Evolutionary conservation across 176 grass and related monocot genomes (phyloP), one percentile per base, ranked within the genome.

Genomic region (Cenchrus fungigraminus): DNA sequence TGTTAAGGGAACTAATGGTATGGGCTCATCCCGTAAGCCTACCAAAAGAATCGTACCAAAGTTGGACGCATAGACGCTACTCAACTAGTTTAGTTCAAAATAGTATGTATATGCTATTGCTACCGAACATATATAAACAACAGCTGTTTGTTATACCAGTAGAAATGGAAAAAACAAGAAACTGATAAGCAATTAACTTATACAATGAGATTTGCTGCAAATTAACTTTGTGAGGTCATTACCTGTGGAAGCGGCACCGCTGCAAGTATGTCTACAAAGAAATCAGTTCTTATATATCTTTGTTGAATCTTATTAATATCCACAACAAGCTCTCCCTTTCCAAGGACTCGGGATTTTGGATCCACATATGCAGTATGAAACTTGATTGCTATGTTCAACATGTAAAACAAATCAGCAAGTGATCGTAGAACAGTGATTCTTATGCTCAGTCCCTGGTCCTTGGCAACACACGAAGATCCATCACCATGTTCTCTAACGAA

Each of bases 181-280:
- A 71, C 61, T 17, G 13, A 12, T 54, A 74, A 52, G 5, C 14
- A 66, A 29, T 10, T 49, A 43, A 76, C 81, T 17, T 73, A 84
- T 31, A 13, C 53, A 56, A 32, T 10, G 58, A 34, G 16, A 65
- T n/a, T 0, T 44, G 6, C 42, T 86, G 59, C 4, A 56, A 73
- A 10, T 50, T 44, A 45, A 74, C 16, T 60, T 14, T 12, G 12
- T 49, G 34, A 51, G 63, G 13, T 44, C 54, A 14, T 66, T 84
- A 95, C 92, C 92, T 98, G 95, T 67, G 95, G 91, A 90, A 98
- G 59, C n/a, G 92, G 91, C 25, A 98, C 45, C 17, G 95, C 91
- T 76, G 92, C 87, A 52, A 88, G 77, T 22, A 98, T 8, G 70
- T 98, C 92, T 87, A 89, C 82, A 83, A 64, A 68, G 60, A 98